Evolutionary conservation across 2,329 filamentous ascomycete species (phyloP), one percentile per base, ranked within the genome.

Genomic region (Nothophaeocryptopus gaeumannii): DNA sequence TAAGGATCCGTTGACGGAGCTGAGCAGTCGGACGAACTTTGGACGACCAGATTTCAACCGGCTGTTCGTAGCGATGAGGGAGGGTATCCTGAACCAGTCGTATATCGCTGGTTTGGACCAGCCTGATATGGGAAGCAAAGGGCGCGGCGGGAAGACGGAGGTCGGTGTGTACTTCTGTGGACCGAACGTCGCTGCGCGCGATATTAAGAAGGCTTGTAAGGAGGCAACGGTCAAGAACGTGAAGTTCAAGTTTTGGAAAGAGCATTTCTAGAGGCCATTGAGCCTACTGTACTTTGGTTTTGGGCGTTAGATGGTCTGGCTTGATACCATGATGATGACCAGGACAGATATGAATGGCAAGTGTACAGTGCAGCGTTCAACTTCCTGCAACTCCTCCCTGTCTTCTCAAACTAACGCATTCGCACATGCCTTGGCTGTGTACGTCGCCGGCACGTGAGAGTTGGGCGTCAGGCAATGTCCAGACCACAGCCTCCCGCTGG

Each of bases 101-200:
- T 99, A 97, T 66, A 82, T 97, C 63, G 81, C 81, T 45, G 91
- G 90, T 1, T 72, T 96, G 12, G 87, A 95, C 38, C 53, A 41
- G 45, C 20, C 20, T 26, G 20, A 26, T 26, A 26, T 26, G 20
- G 20, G 20, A 26, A 26, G 20, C 20, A 38, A 48, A 12, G 37
- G 35, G 20, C 59, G 46, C 11, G 60, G 70, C 82, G 82, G 51
- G 67, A 81, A 83, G 63, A 95, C 89, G 3, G 89, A 92, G 33
- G 87, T 99, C 10, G 93, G 93, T 72, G 92, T 99, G 14, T 99
- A 99, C 75, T 97, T 97, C 72, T 99, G 93, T 70, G 93, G 93
- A 52, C 91, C 91, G 16, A 93, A 88, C 56, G 79, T 78, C 58
- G 76, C 80, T 72, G 92, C 92, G 5, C 81, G 90, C 59, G 83